Evolutionary conservation across 768 basidiomycete species (phyloP), one percentile per base, ranked within the genome.

Genomic region (Vishniacozyma victoriae): DNA sequence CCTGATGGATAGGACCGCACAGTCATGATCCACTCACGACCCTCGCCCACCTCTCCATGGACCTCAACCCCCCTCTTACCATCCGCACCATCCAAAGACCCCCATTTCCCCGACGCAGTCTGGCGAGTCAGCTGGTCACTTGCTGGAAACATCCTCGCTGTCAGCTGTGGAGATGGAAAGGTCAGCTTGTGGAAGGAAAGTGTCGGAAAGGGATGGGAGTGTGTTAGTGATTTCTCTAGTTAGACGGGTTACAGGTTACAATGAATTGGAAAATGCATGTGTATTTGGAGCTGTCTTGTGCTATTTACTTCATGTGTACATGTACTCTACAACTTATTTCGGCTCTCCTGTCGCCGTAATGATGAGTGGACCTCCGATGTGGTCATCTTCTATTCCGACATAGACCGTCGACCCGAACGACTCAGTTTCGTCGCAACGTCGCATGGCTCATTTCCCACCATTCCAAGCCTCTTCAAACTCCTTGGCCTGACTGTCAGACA

Each of bases 81-180:
- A 69, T 36, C 75, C 72, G 68, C 73, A 2, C 57, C 66, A 0
- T 75, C 76, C 4, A 75, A 78, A 5, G 76, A 80, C 14, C 86
- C 86, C 19, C 90, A 86, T 69, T 97, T 97, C 76, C 87, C 89
- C 1, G 93, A 97, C 69, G 89, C 91, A 4, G 91, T 96, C 20
- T 99, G 93, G 95, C 81, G 92, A n/a, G 90, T 96, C 26, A 89
- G 87, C 37, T 99, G 95, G 95, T 92, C 88, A 57, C 79, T 96
- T 20, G 88, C 92, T 1, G 93, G 93, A 15, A 97, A 96, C 67
- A 80, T 99, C 43, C 78, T 99, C 38, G 92, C 92, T 0, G 95
- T 97, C 36, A 90, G 88, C 70, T 93, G 90, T 72, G 92, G 91
- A 9, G 95, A 99, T 67, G 93, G 95, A 12, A 96, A 95, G 74